Conservation (phyloP, 2,329 filamentous ascomycete genomes). For the Pseudopyricularia javanii region DNA sequence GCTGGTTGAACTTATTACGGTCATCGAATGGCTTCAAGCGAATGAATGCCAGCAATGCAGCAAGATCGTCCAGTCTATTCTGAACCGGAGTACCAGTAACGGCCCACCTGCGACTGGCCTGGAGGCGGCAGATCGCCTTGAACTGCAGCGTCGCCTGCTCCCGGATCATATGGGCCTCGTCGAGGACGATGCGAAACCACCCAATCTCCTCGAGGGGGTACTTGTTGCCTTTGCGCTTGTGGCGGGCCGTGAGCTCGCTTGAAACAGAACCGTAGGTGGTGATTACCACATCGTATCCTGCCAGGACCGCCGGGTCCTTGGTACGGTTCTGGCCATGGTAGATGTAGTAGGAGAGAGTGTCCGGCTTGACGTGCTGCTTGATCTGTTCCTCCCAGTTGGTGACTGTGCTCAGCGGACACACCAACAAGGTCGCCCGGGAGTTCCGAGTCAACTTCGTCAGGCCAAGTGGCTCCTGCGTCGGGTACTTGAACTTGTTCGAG, state of each 20-base stretch:
- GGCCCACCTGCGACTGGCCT: slow-evolving; percentile 79
- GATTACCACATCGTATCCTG: slow-evolving; percentile 70
- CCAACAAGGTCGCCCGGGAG: slow-evolving; percentile 67
- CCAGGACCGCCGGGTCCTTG: slow-evolving; percentile 55
- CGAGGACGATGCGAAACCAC: slow-evolving; percentile 88
- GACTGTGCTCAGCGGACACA: slow-evolving; percentile 83
- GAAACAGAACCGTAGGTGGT: slow-evolving; percentile 87
- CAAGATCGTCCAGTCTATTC: slow-evolving; percentile 83
- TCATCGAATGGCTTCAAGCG: slow-evolving; percentile 78
- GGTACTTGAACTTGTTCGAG: slow-evolving; percentile 20
- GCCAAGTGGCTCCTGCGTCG: slow-evolving; percentile 28
- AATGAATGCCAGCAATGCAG: slow-evolving; percentile 76
- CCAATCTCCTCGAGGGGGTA: slow-evolving; percentile 66
- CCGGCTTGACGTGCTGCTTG: slow-evolving; percentile 60
- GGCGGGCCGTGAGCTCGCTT: slow-evolving; percentile 59
- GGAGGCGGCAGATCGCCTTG: slow-evolving; percentile 68
- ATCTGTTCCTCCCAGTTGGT: slow-evolving; percentile 95
- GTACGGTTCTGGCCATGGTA: slow-evolving; percentile 76
- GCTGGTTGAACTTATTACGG: slow-evolving; percentile 58
- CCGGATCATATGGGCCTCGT: slow-evolving; percentile 91
- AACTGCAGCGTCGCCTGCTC: slow-evolving; percentile 73
- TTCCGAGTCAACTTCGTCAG: slow-evolving; percentile 50
- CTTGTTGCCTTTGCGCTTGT: slow-evolving; percentile 43
- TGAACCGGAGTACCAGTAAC: slow-evolving; percentile 96
- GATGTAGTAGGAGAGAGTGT: slow-evolving; percentile 58